Evolutionary conservation across 352 stramenopile species (phyloP).

Genomic region (Phytopythium chamaehyphon): DNA sequence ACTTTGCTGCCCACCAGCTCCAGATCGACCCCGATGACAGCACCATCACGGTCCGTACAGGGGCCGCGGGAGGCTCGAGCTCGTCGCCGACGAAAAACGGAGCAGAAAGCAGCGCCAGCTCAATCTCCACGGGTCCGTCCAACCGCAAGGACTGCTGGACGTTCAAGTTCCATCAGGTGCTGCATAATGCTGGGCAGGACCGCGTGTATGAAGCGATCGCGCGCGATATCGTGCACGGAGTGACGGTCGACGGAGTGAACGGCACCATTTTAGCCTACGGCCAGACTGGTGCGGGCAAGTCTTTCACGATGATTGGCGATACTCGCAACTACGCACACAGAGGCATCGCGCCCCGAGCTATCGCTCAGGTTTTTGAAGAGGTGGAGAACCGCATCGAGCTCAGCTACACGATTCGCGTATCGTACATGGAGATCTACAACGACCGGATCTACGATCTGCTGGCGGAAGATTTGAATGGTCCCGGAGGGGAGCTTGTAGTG

Average conservation of each 20-base stretch:
- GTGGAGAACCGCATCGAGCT: slow-evolving; percentile 88
- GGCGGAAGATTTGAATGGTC: slow-evolving; percentile 10
- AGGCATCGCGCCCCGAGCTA: slow-evolving; percentile 81
- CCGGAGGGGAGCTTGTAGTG: slow-evolving; percentile 48
- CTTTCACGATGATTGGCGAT: slow-evolving; percentile 92
- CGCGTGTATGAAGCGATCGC: slow-evolving; percentile 89
- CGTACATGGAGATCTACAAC: slow-evolving; percentile 97
- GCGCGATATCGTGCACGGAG: slow-evolving; percentile 85
- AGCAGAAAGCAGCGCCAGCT: slow-evolving; percentile 7
- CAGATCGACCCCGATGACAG: slow-evolving; percentile 79
- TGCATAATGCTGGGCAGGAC: slow-evolving; percentile 90
- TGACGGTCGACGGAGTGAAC: slow-evolving; percentile 86
- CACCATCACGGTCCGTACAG: slow-evolving; percentile 56
- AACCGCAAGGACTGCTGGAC: slow-evolving; percentile 83
- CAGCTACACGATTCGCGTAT: slow-evolving; percentile 82
- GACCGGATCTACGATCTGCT: slow-evolving; percentile 93
- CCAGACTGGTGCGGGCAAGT: slow-evolving; percentile 88
- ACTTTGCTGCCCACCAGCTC: slow-evolving; percentile 70
- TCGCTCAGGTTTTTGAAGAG: slow-evolving; percentile 89
- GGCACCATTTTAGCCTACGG: slow-evolving; percentile 88
- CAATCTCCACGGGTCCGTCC: slow-evolving; percentile 22
- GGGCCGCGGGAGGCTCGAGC: slow-evolving; percentile 8
- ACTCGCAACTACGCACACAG: slow-evolving; percentile 90
- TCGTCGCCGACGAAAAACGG: slow-evolving; percentile 29
- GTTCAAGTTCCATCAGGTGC: slow-evolving; percentile 92